Evolutionary conservation across 768 basidiomycete genomes (phyloP).

Genomic region (Boletus coccyginus): DNA sequence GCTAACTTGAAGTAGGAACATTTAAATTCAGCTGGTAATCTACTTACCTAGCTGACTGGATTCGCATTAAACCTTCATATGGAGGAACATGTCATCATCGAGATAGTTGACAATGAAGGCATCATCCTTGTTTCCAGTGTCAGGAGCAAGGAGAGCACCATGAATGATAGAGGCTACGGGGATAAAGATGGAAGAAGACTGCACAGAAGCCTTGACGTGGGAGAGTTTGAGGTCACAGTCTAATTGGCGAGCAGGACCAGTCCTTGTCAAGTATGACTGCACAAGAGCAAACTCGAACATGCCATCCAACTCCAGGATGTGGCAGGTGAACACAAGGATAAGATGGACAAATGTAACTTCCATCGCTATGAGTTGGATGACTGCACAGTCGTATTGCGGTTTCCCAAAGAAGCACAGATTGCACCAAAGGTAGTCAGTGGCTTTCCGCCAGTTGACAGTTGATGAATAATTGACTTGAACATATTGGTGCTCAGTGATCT

Average conservation of each 20-base stretch:
- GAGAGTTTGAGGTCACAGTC: not conserved
- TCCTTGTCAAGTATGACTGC: conserved; percentile 8
- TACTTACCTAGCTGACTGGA: no score
- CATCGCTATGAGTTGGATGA: conserved; percentile 10
- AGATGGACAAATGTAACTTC: conserved; percentile 14
- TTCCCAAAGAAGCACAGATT: conserved; percentile 28
- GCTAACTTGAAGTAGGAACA: no score
- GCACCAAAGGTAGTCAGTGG: conserved; percentile 29
- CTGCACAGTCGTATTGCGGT: conserved; percentile 27
- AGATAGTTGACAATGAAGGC: no score
- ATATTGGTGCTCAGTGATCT: conserved; percentile 25
- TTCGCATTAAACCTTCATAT: no score
- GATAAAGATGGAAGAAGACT: not conserved
- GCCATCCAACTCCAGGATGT: not conserved
- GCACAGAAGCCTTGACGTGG: not conserved
- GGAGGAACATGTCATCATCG: no score
- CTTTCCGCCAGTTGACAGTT: conserved; percentile 26
- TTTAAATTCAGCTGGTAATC: no score
- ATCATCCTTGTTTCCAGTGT: no score
- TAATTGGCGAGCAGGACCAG: not conserved
- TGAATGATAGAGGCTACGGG: not conserved
- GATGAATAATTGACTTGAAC: conserved; percentile 30
- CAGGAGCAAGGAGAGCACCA: no score
- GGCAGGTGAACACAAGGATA: conserved; percentile 21
- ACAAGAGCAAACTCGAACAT: conserved; percentile 17